phyloP scores from a whole-genome alignment of 2,329 filamentous ascomycete genomes.

The Metarhizium rileyi region DNA sequence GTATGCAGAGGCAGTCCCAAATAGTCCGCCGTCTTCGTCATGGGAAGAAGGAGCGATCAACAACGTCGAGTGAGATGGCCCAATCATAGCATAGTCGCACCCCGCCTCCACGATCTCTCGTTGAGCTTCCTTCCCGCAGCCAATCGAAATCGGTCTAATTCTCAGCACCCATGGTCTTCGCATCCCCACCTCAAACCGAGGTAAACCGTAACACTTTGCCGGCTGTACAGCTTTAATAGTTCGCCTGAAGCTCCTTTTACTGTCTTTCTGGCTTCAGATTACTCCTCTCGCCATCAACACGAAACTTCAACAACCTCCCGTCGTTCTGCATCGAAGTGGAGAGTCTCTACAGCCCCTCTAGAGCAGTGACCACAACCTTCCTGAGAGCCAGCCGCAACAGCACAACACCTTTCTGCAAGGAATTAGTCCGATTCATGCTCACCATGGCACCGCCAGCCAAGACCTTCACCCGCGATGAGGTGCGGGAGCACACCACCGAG shows the following conservation, averaged over 20 bases:
- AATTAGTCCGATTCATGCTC: neutral
- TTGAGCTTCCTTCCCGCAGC: neutral
- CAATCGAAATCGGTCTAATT: slow-evolving; percentile 1
- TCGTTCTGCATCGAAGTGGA: neutral
- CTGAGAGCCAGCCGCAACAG: neutral
- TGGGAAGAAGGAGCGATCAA: too few species aligned
- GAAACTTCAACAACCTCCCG: neutral
- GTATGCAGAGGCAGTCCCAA: too few species aligned
- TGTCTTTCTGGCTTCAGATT: neutral
- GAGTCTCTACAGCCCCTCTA: neutral
- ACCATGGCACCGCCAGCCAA: slow-evolving; percentile 31
- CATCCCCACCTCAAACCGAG: slow-evolving; percentile 1
- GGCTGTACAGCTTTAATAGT: neutral
- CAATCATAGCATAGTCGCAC: too few species aligned
- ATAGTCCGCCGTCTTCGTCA: too few species aligned
- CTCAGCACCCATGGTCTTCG: neutral
- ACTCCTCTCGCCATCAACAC: neutral
- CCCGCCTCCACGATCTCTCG: neutral
- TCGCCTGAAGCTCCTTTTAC: neutral
- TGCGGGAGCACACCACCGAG: slow-evolving; percentile 65
- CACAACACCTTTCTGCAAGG: neutral
- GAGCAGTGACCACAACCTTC: neutral
- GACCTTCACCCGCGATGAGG: slow-evolving; percentile 52
- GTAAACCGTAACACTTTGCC: neutral
- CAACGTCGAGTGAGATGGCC: too few species aligned